phyloP scores from a whole-genome alignment of 2,329 filamentous ascomycete genomes.

The Sphaerulina musiva region DNA sequence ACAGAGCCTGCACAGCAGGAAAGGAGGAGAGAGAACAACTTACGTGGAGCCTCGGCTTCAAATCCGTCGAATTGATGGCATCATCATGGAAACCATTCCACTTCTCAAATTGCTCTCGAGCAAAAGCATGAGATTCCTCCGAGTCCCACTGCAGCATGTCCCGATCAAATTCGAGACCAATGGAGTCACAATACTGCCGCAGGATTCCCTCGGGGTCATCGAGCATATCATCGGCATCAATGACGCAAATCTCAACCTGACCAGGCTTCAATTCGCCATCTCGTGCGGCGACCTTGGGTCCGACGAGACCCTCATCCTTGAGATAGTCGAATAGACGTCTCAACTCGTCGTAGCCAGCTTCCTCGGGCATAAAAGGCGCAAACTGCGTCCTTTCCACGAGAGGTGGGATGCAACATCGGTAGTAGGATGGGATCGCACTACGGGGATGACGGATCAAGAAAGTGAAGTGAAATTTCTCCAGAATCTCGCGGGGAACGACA shows the following conservation, averaged over 20 bases:
- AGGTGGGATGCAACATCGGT: slow-evolving; percentile 86
- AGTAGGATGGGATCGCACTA: slow-evolving; percentile 85
- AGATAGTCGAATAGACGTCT: slow-evolving; percentile 83
- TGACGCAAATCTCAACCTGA: slow-evolving; percentile 64
- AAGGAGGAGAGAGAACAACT: slow-evolving; percentile 24
- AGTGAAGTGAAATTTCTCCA: slow-evolving; percentile 83
- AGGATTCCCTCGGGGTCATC: slow-evolving; percentile 74
- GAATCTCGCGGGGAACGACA: slow-evolving; percentile 65
- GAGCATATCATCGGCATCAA: slow-evolving; percentile 91
- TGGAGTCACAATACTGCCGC: slow-evolving; percentile 70
- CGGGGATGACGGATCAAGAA: slow-evolving; percentile 97
- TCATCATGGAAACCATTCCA: slow-evolving; percentile 97
- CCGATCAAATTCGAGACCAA: slow-evolving; percentile 67
- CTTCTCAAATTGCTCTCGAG: slow-evolving; percentile 78
- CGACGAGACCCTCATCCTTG: slow-evolving; percentile 60
- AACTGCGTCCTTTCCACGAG: slow-evolving; percentile 77
- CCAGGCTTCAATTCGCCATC: slow-evolving; percentile 28
- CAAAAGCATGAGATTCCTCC: slow-evolving; percentile 62
- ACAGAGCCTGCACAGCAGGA: background rate
- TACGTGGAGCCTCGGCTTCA: slow-evolving; percentile 63
- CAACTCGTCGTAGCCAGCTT: slow-evolving; percentile 87
- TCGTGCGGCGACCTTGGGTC: slow-evolving; percentile 52
- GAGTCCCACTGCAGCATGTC: slow-evolving; percentile 82
- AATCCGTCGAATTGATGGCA: slow-evolving; percentile 71
- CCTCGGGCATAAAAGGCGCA: slow-evolving; percentile 74